Evolutionary conservation across 805 yeast genomes (phyloP).

Genomic region (Cyberlindnera sargentensis): DNA sequence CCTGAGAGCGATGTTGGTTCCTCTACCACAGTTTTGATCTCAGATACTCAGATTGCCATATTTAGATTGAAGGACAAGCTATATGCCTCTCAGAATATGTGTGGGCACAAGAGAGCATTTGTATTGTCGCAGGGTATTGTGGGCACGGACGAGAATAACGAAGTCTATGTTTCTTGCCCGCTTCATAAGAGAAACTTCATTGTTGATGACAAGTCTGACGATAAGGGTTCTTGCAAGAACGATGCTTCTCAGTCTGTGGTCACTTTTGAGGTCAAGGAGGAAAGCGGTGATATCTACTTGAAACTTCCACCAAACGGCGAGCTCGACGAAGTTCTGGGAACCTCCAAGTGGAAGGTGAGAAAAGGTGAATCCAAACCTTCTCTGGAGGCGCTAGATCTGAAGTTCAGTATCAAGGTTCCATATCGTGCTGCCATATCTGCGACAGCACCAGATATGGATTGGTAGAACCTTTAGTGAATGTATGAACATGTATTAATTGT

Average conservation of each 20-base stretch:
- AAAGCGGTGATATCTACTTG: conserved; percentile 23
- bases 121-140: conserved; percentile 30
- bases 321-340: conserved; percentile 29
- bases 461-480: conserved; percentile 8
- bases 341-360: conserved; percentile 28
- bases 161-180: conserved; percentile 31
- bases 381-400: conserved; percentile 16
- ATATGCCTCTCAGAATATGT: conserved; percentile 33
- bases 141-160: conserved; percentile 25
- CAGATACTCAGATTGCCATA: conserved; percentile 32
- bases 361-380: conserved; percentile 16
- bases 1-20: conserved; percentile 26
- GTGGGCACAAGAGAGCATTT: conserved; percentile 34
- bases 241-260: conserved; percentile 27
- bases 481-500: no score
- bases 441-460: conserved; percentile 14
- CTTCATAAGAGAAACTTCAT: conserved; percentile 30
- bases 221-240: conserved; percentile 27
- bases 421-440: conserved; percentile 9
- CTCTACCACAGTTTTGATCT: conserved; percentile 26
- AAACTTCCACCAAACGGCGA: conserved; percentile 28
- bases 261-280: conserved; percentile 29
- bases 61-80: conserved; percentile 28
- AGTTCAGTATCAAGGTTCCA: conserved; percentile 22
- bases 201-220: conserved; percentile 18